Evolutionary conservation across 108 stramenopile species (phyloP).

Genomic region (Mayamaea pseudoterrestris): DNA sequence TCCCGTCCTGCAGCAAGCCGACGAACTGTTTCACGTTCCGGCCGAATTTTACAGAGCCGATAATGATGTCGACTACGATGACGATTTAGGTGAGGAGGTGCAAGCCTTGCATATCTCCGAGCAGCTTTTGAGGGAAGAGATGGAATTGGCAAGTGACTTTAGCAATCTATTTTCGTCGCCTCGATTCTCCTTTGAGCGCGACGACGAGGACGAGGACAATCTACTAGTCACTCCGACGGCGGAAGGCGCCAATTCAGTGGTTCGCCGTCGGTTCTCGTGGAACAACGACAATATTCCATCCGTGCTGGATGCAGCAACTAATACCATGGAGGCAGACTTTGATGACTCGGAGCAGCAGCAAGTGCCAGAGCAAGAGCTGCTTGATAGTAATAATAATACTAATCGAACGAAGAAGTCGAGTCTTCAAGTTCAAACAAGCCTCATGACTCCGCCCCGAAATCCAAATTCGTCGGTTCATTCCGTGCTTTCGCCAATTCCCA

Average conservation of each 20-base stretch:
- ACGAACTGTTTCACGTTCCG: slow-evolving; percentile 4
- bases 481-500: too few species aligned
- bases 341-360: too few species aligned
- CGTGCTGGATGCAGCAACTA: background rate
- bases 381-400: too few species aligned
- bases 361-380: too few species aligned
- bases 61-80: slow-evolving; percentile 1
- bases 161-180: background rate
- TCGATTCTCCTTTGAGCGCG: background rate
- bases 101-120: slow-evolving; percentile 2
- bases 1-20: slow-evolving; percentile 4
- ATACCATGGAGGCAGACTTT: background rate
- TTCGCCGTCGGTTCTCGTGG: background rate
- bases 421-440: too few species aligned
- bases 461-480: too few species aligned
- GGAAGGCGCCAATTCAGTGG: background rate
- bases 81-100: slow-evolving; percentile 10
- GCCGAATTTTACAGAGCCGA: background rate
- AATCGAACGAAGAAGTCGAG: too few species aligned
- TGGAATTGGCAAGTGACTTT: slow-evolving; percentile 6
- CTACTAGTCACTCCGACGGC: background rate
- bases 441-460: too few species aligned
- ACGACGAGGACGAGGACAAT: background rate
- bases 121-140: slow-evolving; percentile 8
- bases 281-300: background rate